Conservation (phyloP, 495 filamentous ascomycete species). For the Aspergillus sclerotioniger region DNA sequence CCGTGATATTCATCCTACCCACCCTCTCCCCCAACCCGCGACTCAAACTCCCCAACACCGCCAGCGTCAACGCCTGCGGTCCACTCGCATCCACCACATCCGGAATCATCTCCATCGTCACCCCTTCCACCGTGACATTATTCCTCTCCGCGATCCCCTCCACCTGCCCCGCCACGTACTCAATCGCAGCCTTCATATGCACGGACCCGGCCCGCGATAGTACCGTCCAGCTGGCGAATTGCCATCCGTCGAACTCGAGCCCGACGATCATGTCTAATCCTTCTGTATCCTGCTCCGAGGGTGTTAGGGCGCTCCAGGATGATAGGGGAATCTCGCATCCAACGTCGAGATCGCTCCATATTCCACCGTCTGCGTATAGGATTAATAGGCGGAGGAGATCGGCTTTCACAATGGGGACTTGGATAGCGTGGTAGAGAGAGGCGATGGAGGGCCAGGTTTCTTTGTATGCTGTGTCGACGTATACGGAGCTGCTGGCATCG, state of each 20-base stretch:
- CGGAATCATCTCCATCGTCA: conserved; percentile 28
- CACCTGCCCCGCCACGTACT: conserved; percentile 13
- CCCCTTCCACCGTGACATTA: conserved; percentile 10
- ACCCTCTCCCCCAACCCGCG: conserved; percentile 21
- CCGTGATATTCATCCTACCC: conserved; percentile 24
- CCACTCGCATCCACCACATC: conserved; percentile 44
- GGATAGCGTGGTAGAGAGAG: conserved; percentile 26
- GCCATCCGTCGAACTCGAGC: conserved; percentile 38
- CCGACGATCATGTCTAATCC: conserved; percentile 35
- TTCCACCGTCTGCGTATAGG: conserved; percentile 39
- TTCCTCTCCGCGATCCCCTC: conserved; percentile 4
- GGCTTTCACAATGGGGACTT: conserved; percentile 35
- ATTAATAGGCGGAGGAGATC: conserved; percentile 44
- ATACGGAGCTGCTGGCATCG: conserved; percentile 30
- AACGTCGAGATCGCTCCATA: conserved; percentile 47
- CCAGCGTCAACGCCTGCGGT: conserved; percentile 38
- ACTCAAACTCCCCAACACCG: conserved; percentile 32
- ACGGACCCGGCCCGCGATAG: conserved; percentile 31
- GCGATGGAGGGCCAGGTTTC: conserved; percentile 24
- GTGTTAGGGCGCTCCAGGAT: no score
- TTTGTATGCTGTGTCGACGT: conserved; percentile 29
- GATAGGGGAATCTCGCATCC: conserved; percentile 31
- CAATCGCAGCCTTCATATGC: conserved; percentile 13
- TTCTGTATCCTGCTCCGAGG: no score
- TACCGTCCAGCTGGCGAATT: conserved; percentile 43